Percentiles rank a stretch among this genome's conserved stretches.
Conservation (phyloP, 192 early-diverging fungal species). For the Linnemannia schmuckeri region DNA sequence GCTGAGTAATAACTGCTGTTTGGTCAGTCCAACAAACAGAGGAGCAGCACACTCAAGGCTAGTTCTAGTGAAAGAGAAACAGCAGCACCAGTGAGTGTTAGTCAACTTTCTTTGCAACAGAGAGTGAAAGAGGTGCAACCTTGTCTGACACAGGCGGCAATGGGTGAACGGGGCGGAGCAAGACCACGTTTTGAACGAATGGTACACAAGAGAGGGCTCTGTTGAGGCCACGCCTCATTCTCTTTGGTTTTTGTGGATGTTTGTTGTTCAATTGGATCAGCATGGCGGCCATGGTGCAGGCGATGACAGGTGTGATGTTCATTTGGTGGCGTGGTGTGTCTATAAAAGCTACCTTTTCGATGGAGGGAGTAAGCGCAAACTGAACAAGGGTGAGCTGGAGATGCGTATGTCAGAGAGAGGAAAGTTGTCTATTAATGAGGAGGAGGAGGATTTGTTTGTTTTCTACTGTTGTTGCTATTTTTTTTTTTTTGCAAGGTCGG, state of each 20-base stretch:
- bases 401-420: background rate
- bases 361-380: background rate
- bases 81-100: background rate
- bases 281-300: no score
- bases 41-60: background rate
- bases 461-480: background rate
- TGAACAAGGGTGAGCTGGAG: background rate
- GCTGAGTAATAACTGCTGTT: background rate
- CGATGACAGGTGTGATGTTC: no score
- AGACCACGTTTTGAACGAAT: background rate
- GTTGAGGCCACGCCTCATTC: background rate
- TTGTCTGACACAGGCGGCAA: background rate
- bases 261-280: background rate
- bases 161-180: background rate
- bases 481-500: background rate
- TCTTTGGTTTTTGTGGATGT: background rate
- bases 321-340: background rate
- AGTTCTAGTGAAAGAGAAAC: background rate
- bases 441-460: background rate
- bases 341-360: background rate
- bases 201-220: background rate
- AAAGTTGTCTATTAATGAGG: background rate
- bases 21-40: background rate
- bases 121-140: background rate
- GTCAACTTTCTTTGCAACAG: background rate